These are phyloP conservation scores for Blumeria graminis DNA, from an alignment of 2,329 filamentous ascomycete species.

Conservation along the genomic window DNA sequence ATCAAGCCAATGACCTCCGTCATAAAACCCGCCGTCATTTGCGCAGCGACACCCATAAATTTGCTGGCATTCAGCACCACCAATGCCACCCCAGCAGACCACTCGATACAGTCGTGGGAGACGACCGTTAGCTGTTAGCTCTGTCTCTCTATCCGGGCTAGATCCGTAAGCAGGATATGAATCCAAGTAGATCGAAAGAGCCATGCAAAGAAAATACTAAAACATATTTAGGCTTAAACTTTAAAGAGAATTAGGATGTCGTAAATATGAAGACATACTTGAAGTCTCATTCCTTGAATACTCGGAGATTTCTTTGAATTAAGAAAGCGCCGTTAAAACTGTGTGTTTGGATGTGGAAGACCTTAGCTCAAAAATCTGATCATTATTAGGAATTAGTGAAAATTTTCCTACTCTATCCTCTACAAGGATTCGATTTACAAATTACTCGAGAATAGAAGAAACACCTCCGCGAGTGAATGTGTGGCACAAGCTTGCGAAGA, in stretches of 20 bases:
- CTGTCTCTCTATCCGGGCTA: neutral
- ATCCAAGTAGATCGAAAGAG: neutral
- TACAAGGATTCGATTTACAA: too few species aligned
- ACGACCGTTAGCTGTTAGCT: neutral
- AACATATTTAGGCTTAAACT: neutral
- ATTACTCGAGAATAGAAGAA: too few species aligned
- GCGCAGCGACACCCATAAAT: neutral
- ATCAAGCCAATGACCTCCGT: neutral
- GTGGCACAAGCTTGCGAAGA: too few species aligned
- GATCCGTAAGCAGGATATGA: neutral
- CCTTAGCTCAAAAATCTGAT: too few species aligned
- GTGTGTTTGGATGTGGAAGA: too few species aligned
- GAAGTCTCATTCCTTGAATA: neutral
- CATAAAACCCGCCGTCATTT: neutral
- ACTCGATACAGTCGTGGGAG: neutral
- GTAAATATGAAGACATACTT: neutral
- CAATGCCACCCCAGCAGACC: neutral
- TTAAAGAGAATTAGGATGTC: neutral
- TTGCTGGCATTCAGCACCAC: neutral
- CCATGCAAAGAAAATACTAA: neutral
- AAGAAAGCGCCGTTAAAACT: too few species aligned
- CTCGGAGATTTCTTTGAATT: too few species aligned
- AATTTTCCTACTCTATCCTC: too few species aligned
- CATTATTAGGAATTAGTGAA: too few species aligned
- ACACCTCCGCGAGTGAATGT: too few species aligned